A percentile compares a stretch with the other conserved stretches of the same genome.
Conservation (phyloP, 2,329 filamentous ascomycete species). For the Penicillium sp. region DNA sequence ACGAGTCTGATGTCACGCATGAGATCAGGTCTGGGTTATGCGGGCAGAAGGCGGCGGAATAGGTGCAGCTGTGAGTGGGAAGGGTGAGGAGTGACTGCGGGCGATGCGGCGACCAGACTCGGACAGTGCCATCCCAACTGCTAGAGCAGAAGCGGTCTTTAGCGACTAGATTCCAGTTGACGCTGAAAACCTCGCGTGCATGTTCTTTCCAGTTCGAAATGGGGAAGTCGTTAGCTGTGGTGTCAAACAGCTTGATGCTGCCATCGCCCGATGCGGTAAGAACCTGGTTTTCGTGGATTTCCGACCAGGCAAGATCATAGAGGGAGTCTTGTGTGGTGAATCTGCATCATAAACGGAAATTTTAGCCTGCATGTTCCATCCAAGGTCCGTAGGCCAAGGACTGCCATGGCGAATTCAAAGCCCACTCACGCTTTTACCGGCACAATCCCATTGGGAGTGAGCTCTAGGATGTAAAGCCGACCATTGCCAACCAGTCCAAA, state of each 20-base stretch:
- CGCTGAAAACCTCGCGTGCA: conserved; percentile 84
- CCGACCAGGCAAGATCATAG: conserved; percentile 92
- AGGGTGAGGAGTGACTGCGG: conserved; percentile 73
- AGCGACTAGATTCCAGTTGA: conserved; percentile 83
- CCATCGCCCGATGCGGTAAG: conserved; percentile 87
- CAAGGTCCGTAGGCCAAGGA: not conserved
- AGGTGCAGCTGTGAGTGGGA: conserved; percentile 88
- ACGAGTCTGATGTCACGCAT: conserved; percentile 81
- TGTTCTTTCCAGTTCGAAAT: conserved; percentile 92
- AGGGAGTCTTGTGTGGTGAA: conserved; percentile 97
- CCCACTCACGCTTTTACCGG: conserved; percentile 67
- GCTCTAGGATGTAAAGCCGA: conserved; percentile 72
- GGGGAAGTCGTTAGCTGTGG: conserved; percentile 73
- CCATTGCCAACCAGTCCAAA: conserved; percentile 97
- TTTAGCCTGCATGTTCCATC: not conserved
- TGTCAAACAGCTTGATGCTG: conserved; percentile 89
- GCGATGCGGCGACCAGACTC: conserved; percentile 85
- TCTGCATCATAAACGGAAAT: conserved; percentile 42
- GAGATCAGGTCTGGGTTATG: conserved; percentile 81
- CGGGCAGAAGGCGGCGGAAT: conserved; percentile 85
- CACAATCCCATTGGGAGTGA: conserved; percentile 77
- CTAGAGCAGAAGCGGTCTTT: conserved; percentile 88
- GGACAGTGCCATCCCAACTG: conserved; percentile 94
- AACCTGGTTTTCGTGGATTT: conserved; percentile 92
- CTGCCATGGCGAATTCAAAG: not conserved